Base-by-base conservation (phyloP, 2,329 filamentous ascomycete species). In the Passalora sequoiae region DNA sequence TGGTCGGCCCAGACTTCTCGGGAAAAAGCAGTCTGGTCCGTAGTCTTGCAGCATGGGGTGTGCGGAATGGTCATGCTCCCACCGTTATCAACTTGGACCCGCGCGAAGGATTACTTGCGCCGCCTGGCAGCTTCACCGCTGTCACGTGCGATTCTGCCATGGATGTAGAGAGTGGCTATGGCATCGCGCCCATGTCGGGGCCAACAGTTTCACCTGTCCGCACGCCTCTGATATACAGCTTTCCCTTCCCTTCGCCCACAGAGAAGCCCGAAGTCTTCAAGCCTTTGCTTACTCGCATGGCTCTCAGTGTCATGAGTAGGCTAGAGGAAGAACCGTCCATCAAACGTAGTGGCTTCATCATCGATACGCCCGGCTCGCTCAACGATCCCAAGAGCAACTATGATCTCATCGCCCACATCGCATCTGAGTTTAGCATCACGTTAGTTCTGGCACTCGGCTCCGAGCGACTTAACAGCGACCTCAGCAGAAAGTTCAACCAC, bases 181-280 rank as follows among this genome's bases (percentile, higher is more conserved):
- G 92, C 7, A 87, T 78, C 54, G 89, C 87, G 56, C 89, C 91
- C 0, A 94, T 89, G 57, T 94, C 86, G 53, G 92, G 91, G 0
- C 89, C 92, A 0, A 92, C 84, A 55, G 78, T 82, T 1, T 81
- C 94, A 13, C 89, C 91, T 0, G 87, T 95, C 40, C 97, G 96
- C 71, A 74, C 95, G 56, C 92, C 92, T 4, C 70, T 98, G 41
- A 88, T 91, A 20, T 94, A 95, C 62, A 87, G 89, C 66, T 94
- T 86, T 64, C 91, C 92, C 12, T 72, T 84, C 50, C 74, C 78
- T 40, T 80, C 74, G 49, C 78, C 87, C 1, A 83, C 88, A 55
- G 84, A 88, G 38, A 84, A 88, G 48, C 73, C 77, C 0, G 54
- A 57, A 20, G 68, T 91, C 31, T 97, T 85, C 69, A 84, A 80